Evolutionary conservation across 108 stramenopile species (phyloP).

Genomic region (Parietichytrium sp.): DNA sequence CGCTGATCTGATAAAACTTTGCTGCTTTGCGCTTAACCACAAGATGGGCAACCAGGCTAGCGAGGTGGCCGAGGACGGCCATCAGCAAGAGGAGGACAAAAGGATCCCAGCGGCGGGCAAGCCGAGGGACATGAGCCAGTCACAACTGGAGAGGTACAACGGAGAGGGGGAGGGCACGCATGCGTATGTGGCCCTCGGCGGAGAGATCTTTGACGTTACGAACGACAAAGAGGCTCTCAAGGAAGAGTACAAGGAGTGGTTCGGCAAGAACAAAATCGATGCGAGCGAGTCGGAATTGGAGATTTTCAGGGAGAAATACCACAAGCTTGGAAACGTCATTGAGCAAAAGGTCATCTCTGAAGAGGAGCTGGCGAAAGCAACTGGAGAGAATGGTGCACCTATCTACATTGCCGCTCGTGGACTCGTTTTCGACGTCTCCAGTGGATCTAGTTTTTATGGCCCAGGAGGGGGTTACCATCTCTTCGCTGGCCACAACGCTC

Average conservation of each 20-base stretch:
- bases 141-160: not conserved
- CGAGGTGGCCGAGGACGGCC: not conserved
- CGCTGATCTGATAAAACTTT: too few species aligned
- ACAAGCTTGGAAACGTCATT: slow-evolving; percentile 18
- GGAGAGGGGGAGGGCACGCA: slow-evolving; percentile 11
- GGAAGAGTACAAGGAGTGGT: not conserved
- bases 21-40: too few species aligned
- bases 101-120: slow-evolving; percentile 1
- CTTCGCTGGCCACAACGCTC: slow-evolving; percentile 32
- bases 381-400: slow-evolving; percentile 29
- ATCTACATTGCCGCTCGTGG: slow-evolving; percentile 26
- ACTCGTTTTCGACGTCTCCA: slow-evolving; percentile 23
- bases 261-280: slow-evolving; percentile 24
- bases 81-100: not conserved
- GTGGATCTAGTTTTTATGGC: slow-evolving; percentile 9
- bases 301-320: not conserved
- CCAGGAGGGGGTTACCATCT: slow-evolving; percentile 27
- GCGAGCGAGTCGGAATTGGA: not conserved
- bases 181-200: not conserved
- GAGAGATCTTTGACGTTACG: slow-evolving; percentile 12
- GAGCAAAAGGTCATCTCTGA: not conserved
- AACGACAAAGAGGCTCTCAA: not conserved
- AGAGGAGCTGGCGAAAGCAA: slow-evolving; percentile 25
- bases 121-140: slow-evolving; percentile 4
- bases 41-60: slow-evolving; percentile 5